phyloP scores from a whole-genome alignment of 1,284 basidiomycete genomes.

The Trametes polyzona region DNA sequence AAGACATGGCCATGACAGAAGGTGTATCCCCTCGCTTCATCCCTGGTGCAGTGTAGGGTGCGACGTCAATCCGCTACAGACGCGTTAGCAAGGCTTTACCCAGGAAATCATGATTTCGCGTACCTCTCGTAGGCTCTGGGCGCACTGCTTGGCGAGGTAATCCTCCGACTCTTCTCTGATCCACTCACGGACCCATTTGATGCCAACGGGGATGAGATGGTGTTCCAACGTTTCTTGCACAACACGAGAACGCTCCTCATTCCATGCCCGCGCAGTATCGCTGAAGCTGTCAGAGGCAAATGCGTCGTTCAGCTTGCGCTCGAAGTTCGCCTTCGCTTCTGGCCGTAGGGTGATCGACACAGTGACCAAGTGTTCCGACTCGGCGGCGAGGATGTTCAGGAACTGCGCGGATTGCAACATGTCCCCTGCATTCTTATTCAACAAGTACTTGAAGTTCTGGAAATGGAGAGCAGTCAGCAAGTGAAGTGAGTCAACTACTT shows the following conservation, averaged over 20 bases:
- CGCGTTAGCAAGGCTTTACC: constrained; percentile 16
- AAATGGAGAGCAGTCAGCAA: neutral
- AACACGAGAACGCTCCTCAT: constrained; percentile 81
- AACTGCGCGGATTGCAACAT: constrained; percentile 83
- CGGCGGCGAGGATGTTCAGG: constrained; percentile 90
- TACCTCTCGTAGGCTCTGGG: constrained; percentile 73
- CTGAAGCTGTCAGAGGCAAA: constrained; percentile 88
- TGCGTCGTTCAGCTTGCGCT: constrained; percentile 77
- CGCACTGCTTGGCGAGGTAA: constrained; percentile 69
- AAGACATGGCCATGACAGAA: constrained; percentile 90
- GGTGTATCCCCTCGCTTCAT: constrained; percentile 76
- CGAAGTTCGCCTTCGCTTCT: constrained; percentile 65
- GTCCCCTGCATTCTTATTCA: constrained; percentile 77
- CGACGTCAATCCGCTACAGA: constrained; percentile 68
- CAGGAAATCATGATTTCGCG: constrained; percentile 28
- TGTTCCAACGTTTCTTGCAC: constrained; percentile 81
- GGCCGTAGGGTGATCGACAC: constrained; percentile 76
- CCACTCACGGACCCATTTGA: constrained; percentile 90
- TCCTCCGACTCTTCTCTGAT: constrained; percentile 93
- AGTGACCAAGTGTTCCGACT: constrained; percentile 85
- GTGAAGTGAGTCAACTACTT: neutral
- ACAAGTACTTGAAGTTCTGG: constrained; percentile 97
- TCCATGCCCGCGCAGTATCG: constrained; percentile 91
- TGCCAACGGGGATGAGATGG: constrained; percentile 81
- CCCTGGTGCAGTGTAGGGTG: constrained; percentile 70